Evolutionary conservation across 2,329 filamentous ascomycete species (phyloP).

Genomic region (Ophiostoma tasmaniense): DNA sequence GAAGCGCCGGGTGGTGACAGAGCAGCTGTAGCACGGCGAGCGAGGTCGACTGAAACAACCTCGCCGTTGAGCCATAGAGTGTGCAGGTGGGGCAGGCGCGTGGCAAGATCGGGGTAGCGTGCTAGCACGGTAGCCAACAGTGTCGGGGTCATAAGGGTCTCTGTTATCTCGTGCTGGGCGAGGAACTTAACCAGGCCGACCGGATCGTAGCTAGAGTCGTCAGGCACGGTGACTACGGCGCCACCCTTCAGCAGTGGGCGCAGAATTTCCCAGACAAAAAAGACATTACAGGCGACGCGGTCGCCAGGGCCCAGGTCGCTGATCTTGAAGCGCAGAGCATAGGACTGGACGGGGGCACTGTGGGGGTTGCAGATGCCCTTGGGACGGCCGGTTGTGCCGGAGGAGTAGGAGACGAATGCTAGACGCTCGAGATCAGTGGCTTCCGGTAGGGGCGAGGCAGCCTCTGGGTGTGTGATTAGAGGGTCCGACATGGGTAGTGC

Average conservation of each 20-base stretch:
- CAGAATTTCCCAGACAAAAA: slow-evolving; percentile 79
- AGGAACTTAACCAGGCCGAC: slow-evolving; percentile 64
- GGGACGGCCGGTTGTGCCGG: slow-evolving; percentile 68
- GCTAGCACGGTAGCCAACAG: slow-evolving; percentile 66
- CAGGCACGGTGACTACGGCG: slow-evolving; percentile 65
- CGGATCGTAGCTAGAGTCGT: slow-evolving; percentile 70
- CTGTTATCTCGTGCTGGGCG: slow-evolving; percentile 56
- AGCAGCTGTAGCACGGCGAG: slow-evolving; percentile 56
- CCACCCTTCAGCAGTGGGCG: slow-evolving; percentile 68
- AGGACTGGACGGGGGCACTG: slow-evolving; percentile 63
- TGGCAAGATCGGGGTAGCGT: slow-evolving; percentile 56
- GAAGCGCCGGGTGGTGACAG: slow-evolving; percentile 40
- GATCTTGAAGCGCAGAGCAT: slow-evolving; percentile 61
- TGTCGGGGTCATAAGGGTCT: slow-evolving; percentile 78
- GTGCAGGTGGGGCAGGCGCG: slow-evolving; percentile 55
- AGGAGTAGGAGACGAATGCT: slow-evolving; percentile 74
- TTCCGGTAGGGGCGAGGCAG: slow-evolving; percentile 49
- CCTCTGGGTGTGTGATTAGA: slow-evolving; percentile 22
- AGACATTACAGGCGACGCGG: slow-evolving; percentile 79
- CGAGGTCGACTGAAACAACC: slow-evolving; percentile 71
- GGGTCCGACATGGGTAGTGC: neutral
- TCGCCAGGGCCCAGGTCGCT: slow-evolving; percentile 64
- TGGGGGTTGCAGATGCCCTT: slow-evolving; percentile 78
- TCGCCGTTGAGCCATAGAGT: slow-evolving; percentile 77
- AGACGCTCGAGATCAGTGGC: slow-evolving; percentile 63